Conservation (phyloP, 495 filamentous ascomycete species). For the Penicillium maclennaniae region DNA sequence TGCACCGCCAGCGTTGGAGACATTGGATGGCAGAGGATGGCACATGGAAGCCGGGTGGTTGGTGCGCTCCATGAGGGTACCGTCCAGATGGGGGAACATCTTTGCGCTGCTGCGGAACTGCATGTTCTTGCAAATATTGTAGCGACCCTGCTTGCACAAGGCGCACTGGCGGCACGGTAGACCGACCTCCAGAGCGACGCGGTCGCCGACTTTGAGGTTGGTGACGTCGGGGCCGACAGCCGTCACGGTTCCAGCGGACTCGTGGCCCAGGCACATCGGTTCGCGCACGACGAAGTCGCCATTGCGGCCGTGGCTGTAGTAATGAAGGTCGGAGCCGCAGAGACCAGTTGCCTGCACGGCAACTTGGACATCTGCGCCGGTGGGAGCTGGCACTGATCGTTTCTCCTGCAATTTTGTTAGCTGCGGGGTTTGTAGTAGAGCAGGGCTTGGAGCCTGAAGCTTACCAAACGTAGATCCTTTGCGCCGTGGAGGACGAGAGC, state of each 20-base stretch:
- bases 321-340: slow-evolving; percentile 81
- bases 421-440: background rate
- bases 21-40: slow-evolving; percentile 55
- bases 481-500: slow-evolving; percentile 69
- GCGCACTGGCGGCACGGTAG: slow-evolving; percentile 69
- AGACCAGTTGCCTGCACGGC: slow-evolving; percentile 71
- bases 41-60: slow-evolving; percentile 63
- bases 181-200: slow-evolving; percentile 81
- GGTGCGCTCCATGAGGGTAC: slow-evolving; percentile 74
- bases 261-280: slow-evolving; percentile 75
- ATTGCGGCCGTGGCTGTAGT: slow-evolving; percentile 81
- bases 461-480: slow-evolving; percentile 63
- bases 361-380: slow-evolving; percentile 64
- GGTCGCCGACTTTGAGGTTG: slow-evolving; percentile 56
- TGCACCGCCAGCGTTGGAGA: slow-evolving; percentile 67
- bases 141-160: slow-evolving; percentile 63
- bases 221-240: slow-evolving; percentile 51
- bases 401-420: slow-evolving; percentile 36
- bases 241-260: slow-evolving; percentile 68
- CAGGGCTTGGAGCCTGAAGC: slow-evolving; percentile 10
- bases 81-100: slow-evolving; percentile 72
- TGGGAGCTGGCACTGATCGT: slow-evolving; percentile 36
- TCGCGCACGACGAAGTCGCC: slow-evolving; percentile 72
- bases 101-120: slow-evolving; percentile 77
- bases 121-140: slow-evolving; percentile 84